Evolutionary conservation across 2,329 filamentous ascomycete genomes (phyloP).

Genomic region (Diaporthe destruens): DNA sequence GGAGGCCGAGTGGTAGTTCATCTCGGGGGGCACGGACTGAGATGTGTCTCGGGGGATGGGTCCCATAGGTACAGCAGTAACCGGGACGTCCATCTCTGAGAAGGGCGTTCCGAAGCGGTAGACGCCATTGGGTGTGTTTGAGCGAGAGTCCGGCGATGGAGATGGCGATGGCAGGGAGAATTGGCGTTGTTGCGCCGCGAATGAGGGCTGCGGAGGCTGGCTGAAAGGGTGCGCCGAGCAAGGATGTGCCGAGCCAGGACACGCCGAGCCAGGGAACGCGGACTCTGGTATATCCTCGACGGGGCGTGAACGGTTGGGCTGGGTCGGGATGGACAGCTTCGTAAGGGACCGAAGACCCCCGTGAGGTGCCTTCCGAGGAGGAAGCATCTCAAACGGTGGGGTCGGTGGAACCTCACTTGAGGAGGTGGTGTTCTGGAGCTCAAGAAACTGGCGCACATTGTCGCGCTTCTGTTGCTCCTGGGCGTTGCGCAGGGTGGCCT

Average conservation of each 20-base stretch:
- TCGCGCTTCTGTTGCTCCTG: conserved; percentile 86
- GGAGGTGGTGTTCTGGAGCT: conserved; percentile 76
- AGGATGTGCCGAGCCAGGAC: conserved; percentile 43
- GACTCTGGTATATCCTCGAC: conserved; percentile 45
- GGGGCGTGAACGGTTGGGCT: conserved; percentile 43
- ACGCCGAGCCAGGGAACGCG: conserved; percentile 50
- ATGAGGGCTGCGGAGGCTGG: conserved; percentile 34
- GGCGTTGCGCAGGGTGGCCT: conserved; percentile 77
- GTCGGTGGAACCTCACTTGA: conserved; percentile 73
- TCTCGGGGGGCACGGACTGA: conserved; percentile 93
- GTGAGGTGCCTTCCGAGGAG: conserved; percentile 60
- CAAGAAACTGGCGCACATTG: conserved; percentile 91
- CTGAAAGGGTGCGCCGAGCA: conserved; percentile 38
- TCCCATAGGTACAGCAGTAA: conserved; percentile 78
- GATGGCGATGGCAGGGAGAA: conserved; percentile 43
- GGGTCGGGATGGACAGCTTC: conserved; percentile 70
- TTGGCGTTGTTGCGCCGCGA: conserved; percentile 39
- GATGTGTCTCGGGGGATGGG: conserved; percentile 83
- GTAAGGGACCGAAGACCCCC: conserved; percentile 70
- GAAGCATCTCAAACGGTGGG: conserved; percentile 76
- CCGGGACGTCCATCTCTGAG: conserved; percentile 89
- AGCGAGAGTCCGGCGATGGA: conserved; percentile 62
- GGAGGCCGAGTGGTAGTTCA: conserved; percentile 76
- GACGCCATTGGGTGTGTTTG: conserved; percentile 65
- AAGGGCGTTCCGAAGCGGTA: conserved; percentile 89